Percentiles rank a stretch among this genome's conserved stretches.
Evolutionary conservation across 2,329 filamentous ascomycete species (phyloP).

Genomic region (Pestalotiopsis sp.): DNA sequence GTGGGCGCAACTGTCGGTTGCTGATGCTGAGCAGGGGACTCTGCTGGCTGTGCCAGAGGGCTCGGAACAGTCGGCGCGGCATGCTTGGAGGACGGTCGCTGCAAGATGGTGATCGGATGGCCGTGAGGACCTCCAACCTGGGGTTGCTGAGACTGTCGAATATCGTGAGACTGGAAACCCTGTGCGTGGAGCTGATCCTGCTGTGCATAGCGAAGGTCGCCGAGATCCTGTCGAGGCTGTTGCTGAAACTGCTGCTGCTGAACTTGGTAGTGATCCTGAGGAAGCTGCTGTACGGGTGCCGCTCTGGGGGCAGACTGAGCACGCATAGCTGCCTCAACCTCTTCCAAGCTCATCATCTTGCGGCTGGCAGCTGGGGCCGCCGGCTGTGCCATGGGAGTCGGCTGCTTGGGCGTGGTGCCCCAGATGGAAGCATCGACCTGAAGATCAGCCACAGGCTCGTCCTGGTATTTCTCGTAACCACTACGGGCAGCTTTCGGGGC

Average conservation of each 20-base stretch:
- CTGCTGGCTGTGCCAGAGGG: slow-evolving; percentile 32
- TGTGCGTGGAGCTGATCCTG: slow-evolving; percentile 24
- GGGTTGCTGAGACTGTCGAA: slow-evolving; percentile 29
- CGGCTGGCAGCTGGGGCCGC: slow-evolving; percentile 41
- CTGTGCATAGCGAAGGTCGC: slow-evolving; percentile 30
- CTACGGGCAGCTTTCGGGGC: slow-evolving; percentile 67
- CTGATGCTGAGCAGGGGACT: slow-evolving; percentile 23
- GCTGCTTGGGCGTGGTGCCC: slow-evolving; percentile 73
- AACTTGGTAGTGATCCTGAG: slow-evolving; percentile 32
- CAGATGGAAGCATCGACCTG: slow-evolving; percentile 93
- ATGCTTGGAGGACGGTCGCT: slow-evolving; percentile 51
- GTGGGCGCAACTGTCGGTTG: slow-evolving; percentile 56
- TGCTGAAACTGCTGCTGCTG: slow-evolving; percentile 28
- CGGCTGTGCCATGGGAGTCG: slow-evolving; percentile 28
- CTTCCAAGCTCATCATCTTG: slow-evolving; percentile 94
- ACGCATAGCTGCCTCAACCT: slow-evolving; percentile 93
- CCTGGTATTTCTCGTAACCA: slow-evolving; percentile 90
- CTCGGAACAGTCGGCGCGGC: slow-evolving; percentile 33
- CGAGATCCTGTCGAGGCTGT: slow-evolving; percentile 26
- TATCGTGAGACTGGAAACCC: slow-evolving; percentile 26
- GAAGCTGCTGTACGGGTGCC: slow-evolving; percentile 37
- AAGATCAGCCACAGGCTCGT: slow-evolving; percentile 85
- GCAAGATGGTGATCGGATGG: slow-evolving; percentile 58
- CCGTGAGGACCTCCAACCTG: slow-evolving; percentile 36
- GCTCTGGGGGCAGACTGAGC: slow-evolving; percentile 50